Evolutionary conservation across 2,329 filamentous ascomycete species (phyloP).

Genomic region (Phaeosphaeriaceae sp.): DNA sequence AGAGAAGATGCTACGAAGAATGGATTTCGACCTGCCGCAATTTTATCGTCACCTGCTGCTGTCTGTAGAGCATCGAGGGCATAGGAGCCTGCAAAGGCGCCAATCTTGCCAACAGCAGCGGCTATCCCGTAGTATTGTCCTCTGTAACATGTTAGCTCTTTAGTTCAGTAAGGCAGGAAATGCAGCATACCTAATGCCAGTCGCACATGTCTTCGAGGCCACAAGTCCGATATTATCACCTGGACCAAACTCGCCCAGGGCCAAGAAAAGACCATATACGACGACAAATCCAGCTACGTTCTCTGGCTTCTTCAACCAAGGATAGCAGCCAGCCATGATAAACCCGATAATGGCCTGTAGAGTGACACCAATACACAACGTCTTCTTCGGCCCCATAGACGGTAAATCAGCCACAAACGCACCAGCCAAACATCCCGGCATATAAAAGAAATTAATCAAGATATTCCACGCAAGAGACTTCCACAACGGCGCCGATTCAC

Average conservation of each 20-base stretch:
- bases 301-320: constrained; percentile 66
- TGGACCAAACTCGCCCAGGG: constrained; percentile 80
- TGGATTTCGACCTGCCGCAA: constrained; percentile 75
- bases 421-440: constrained; percentile 80
- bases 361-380: constrained; percentile 72
- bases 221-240: constrained; percentile 91
- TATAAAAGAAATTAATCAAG: constrained; percentile 85
- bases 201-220: constrained; percentile 86
- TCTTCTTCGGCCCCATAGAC: constrained; percentile 76
- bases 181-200: constrained; percentile 66
- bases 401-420: constrained; percentile 72
- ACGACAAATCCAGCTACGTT: constrained; percentile 79
- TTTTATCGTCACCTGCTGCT: constrained; percentile 40
- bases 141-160: constrained; percentile 43
- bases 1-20: constrained; percentile 85
- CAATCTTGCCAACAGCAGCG: constrained; percentile 75
- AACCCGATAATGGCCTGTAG: constrained; percentile 82
- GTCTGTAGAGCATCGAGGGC: constrained; percentile 71
- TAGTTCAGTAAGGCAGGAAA: neutral
- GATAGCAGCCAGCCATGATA: constrained; percentile 84
- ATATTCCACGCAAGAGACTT: constrained; percentile 88
- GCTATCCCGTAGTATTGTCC: constrained; percentile 77
- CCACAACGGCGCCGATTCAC: constrained; percentile 67
- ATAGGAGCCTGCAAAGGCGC: constrained; percentile 85
- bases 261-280: constrained; percentile 78